phyloP scores from a whole-genome alignment of 2,329 filamentous ascomycete genomes.

The Pseudogymnoascus sp. region DNA sequence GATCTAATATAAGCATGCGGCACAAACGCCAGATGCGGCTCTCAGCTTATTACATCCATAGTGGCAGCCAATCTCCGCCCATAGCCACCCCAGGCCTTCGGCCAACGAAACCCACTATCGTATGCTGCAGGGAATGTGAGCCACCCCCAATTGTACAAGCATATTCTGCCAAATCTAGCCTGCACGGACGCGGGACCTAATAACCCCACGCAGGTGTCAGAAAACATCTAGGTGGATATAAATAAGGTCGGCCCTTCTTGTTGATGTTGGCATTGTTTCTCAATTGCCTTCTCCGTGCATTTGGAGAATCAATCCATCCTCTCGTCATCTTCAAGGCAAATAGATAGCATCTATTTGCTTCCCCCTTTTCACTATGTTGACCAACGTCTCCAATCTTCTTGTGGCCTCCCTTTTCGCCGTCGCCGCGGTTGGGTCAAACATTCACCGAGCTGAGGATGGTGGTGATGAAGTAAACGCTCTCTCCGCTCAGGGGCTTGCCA shows the following conservation, averaged over 20 bases:
- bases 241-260: not conserved
- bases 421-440: not conserved
- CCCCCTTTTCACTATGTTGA: not conserved
- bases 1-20: not conserved
- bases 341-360: not conserved
- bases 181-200: not conserved
- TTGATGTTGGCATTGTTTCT: not conserved
- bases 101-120: not conserved
- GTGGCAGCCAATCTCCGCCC: not conserved
- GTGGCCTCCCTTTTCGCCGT: not conserved
- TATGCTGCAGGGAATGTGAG: not conserved
- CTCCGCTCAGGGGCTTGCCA: not conserved
- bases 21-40: not conserved
- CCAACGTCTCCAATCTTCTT: not conserved
- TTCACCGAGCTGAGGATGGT: not conserved
- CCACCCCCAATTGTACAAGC: not conserved
- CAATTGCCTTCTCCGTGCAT: not conserved
- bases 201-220: not conserved
- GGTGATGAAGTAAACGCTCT: not conserved
- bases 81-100: not conserved
- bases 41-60: not conserved
- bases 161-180: slow-evolving; percentile 5
- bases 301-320: not conserved
- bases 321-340: not conserved
- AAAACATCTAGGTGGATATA: not conserved